A percentile compares a stretch with the other conserved stretches of the same genome.
phyloP scores from a whole-genome alignment of 768 basidiomycete genomes.

The Kondoa subrosea region DNA sequence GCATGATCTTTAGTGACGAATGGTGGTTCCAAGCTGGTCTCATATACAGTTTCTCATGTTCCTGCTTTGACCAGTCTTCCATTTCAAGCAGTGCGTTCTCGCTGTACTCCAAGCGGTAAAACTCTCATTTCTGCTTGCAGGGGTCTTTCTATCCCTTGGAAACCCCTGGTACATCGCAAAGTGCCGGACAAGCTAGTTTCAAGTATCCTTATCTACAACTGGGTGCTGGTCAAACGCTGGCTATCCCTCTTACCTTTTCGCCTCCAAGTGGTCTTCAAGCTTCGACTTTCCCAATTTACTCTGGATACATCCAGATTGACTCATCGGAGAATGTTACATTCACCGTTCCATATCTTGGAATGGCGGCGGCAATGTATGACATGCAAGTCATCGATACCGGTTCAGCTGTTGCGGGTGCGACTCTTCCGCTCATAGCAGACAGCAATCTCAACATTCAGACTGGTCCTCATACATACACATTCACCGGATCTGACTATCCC shows the following conservation, averaged over 20 bases:
- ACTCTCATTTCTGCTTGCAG: background rate
- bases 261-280: conserved; percentile 38
- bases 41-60: background rate
- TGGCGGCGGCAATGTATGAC: conserved; percentile 36
- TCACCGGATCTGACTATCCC: conserved; percentile 29
- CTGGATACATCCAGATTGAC: conserved; percentile 41
- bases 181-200: background rate
- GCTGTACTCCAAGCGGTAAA: background rate
- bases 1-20: background rate
- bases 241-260: conserved; percentile 39
- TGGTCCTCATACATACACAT: conserved; percentile 39
- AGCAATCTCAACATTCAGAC: conserved; percentile 35
- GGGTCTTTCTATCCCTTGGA: background rate
- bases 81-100: background rate
- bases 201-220: background rate
- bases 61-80: background rate
- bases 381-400: conserved; percentile 42
- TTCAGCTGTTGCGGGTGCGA: conserved; percentile 37
- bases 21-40: background rate
- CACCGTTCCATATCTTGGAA: conserved; percentile 40
- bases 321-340: conserved; percentile 32
- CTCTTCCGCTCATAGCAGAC: conserved; percentile 37
- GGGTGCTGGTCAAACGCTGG: conserved; percentile 26
- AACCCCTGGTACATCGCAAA: background rate
- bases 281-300: conserved; percentile 43